phyloP scores from a whole-genome alignment of 805 yeast genomes.

The Jamesozyma rosinii region DNA sequence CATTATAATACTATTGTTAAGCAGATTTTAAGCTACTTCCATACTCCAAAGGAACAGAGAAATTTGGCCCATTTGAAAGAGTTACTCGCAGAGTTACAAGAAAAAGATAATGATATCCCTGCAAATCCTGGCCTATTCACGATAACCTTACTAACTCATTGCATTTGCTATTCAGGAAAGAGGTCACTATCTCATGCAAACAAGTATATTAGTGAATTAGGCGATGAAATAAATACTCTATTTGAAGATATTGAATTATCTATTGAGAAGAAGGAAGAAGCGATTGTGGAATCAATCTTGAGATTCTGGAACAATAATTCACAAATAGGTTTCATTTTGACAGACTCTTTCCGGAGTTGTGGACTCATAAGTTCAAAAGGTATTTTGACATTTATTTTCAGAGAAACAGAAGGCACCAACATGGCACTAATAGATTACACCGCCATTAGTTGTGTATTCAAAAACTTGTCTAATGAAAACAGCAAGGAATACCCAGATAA shows the following conservation, averaged over 20 bases:
- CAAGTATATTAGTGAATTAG: constrained; percentile 37
- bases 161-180: constrained; percentile 71
- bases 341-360: constrained; percentile 38
- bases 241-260: constrained; percentile 4
- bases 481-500: background rate
- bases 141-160: constrained; percentile 54
- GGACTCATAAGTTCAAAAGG: constrained; percentile 34
- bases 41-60: constrained; percentile 16
- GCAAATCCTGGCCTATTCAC: constrained; percentile 35
- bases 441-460: constrained; percentile 32
- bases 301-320: constrained; percentile 54
- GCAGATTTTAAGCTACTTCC: constrained; percentile 28
- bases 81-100: constrained; percentile 20
- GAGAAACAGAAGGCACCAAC: constrained; percentile 19
- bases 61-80: constrained; percentile 15
- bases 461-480: background rate
- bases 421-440: constrained; percentile 35
- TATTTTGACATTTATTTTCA: constrained; percentile 35
- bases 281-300: constrained; percentile 45
- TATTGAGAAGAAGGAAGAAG: constrained; percentile 25
- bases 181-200: constrained; percentile 73
- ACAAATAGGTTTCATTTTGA: constrained; percentile 47
- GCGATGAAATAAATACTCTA: constrained; percentile 25
- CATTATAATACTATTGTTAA: constrained; percentile 28
- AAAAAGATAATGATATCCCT: constrained; percentile 20